A percentile compares a stretch with the other conserved stretches of the same genome.
Evolutionary conservation across 1,139 yeast genomes (phyloP).

Genomic region (Geotrichum klebahnii): DNA sequence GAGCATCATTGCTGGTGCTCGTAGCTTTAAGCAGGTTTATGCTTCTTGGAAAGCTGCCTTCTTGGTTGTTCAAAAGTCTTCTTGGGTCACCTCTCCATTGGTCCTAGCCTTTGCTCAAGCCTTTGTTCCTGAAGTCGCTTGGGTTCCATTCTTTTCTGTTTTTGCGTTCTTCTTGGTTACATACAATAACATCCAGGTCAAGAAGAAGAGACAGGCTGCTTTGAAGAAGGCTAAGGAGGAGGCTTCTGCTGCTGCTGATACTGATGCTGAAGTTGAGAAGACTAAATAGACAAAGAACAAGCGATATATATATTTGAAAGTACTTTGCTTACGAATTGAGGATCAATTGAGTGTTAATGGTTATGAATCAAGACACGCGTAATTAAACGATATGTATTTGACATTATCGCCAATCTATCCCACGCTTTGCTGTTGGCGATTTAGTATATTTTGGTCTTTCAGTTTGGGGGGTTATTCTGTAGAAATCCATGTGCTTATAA

Average conservation of each 20-base stretch:
- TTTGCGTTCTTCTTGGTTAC: constrained; percentile 75
- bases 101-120: constrained; percentile 70
- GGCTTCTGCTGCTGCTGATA: constrained; percentile 10
- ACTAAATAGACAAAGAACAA: constrained; percentile 1
- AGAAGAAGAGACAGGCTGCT: constrained; percentile 41
- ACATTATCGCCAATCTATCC: too few relatives aligned
- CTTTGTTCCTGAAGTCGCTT: constrained; percentile 64
- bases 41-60: constrained; percentile 51
- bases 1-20: constrained; percentile 43
- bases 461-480: too few relatives aligned
- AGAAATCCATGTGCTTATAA: too few relatives aligned
- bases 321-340: too few relatives aligned
- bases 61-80: constrained; percentile 55
- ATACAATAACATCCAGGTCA: constrained; percentile 65
- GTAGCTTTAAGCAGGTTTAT: constrained; percentile 33
- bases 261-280: constrained; percentile 14
- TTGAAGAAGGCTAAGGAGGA: constrained; percentile 31
- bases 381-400: too few relatives aligned
- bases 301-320: too few relatives aligned
- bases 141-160: constrained; percentile 80
- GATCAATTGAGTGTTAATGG: too few relatives aligned
- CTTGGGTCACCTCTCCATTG: constrained; percentile 61
- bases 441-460: too few relatives aligned
- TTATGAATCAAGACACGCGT: too few relatives aligned
- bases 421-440: too few relatives aligned